Evolutionary conservation across 768 basidiomycete genomes (phyloP).

Genomic region (Auricularia cornea): DNA sequence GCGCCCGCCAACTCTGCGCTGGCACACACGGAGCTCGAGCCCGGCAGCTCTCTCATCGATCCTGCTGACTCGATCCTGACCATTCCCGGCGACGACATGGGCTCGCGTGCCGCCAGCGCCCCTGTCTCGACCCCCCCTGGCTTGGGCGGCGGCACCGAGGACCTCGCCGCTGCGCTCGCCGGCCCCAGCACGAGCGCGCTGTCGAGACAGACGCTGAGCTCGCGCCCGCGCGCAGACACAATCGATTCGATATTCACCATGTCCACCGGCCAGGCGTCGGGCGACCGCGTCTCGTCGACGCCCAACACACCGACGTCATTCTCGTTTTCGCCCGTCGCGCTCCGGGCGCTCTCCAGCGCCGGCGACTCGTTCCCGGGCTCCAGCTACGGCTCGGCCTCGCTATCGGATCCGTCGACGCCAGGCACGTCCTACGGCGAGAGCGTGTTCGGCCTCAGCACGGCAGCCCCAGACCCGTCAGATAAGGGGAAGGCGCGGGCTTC

Average conservation of each 20-base stretch:
- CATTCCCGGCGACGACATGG: not conserved
- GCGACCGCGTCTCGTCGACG: slow-evolving; percentile 20
- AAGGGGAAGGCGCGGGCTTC: slow-evolving; percentile 49
- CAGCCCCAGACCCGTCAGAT: slow-evolving; percentile 23
- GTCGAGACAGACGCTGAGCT: too few species aligned
- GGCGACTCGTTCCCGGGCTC: not conserved
- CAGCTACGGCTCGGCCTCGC: not conserved
- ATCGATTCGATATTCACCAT: not conserved
- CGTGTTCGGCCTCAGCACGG: slow-evolving; percentile 10
- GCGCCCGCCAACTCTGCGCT: not conserved
- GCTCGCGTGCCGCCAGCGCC: not conserved
- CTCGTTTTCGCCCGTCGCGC: slow-evolving; percentile 3
- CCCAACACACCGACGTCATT: slow-evolving; percentile 19
- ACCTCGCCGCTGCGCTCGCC: too few species aligned
- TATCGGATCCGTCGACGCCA: not conserved
- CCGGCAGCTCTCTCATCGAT: not conserved
- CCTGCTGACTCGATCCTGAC: not conserved
- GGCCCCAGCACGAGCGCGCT: too few species aligned
- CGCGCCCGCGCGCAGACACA: too few species aligned
- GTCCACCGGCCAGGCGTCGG: not conserved
- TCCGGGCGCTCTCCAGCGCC: slow-evolving; percentile 1
- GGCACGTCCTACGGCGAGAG: slow-evolving; percentile 3
- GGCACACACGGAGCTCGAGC: not conserved
- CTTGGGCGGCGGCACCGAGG: not conserved
- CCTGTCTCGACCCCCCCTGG: not conserved